A percentile compares a stretch with the other conserved stretches of the same genome.
Evolutionary conservation across 768 basidiomycete genomes (phyloP).

Genomic region (Russula ochroleuca): DNA sequence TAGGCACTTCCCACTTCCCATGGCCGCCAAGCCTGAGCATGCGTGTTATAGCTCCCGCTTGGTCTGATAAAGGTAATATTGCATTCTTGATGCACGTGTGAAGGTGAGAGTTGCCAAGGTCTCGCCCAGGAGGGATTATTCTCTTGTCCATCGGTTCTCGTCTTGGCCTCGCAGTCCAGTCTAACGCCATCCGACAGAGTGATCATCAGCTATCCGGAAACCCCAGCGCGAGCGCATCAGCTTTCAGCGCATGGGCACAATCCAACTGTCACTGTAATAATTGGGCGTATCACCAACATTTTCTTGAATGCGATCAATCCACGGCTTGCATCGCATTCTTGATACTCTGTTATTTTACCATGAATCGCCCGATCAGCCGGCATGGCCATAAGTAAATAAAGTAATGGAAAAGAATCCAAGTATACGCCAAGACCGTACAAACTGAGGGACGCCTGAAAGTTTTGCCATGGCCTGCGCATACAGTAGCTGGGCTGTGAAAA

Average conservation of each 20-base stretch:
- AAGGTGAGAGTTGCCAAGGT: conserved; percentile 18
- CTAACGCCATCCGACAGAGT: conserved; percentile 28
- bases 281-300: neutral
- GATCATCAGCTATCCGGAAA: conserved; percentile 35
- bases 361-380: too few species aligned
- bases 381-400: too few species aligned
- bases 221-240: neutral
- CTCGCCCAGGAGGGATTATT: neutral
- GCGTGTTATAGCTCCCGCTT: neutral
- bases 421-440: neutral
- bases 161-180: neutral
- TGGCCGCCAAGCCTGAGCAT: neutral
- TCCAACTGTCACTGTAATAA: too few species aligned
- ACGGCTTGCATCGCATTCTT: neutral
- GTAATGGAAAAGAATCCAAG: too few species aligned
- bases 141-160: conserved; percentile 12
- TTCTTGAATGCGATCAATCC: neutral
- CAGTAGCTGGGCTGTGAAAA: neutral
- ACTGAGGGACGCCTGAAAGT: conserved; percentile 14
- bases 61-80: neutral
- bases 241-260: neutral
- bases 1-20: neutral
- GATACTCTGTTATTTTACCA: too few species aligned
- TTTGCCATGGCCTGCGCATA: neutral
- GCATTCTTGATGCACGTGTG: neutral